Evolutionary conservation across 495 filamentous ascomycete species (phyloP).

Genomic region (Parachaetomium inaequale): DNA sequence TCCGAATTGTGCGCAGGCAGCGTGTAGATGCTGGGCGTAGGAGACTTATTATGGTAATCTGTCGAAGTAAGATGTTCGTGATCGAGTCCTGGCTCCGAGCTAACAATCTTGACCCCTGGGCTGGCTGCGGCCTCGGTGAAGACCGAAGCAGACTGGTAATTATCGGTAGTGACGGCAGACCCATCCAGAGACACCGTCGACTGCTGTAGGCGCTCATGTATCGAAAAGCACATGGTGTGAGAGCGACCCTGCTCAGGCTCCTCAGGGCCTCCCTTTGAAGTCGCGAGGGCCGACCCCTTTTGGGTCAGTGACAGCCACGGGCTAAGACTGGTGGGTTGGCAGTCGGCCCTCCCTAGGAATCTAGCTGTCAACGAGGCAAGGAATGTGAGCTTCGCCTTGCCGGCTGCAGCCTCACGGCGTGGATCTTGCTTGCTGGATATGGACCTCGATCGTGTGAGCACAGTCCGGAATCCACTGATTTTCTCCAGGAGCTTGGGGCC

Average conservation of each 20-base stretch:
- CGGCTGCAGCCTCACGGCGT: constrained; percentile 24
- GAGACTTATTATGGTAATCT: constrained; percentile 35
- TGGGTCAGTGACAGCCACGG: not conserved
- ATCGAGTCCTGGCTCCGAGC: constrained; percentile 12
- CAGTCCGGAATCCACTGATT: constrained; percentile 33
- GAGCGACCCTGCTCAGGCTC: constrained; percentile 31
- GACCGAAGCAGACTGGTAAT: constrained; percentile 22
- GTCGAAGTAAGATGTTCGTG: constrained; percentile 13
- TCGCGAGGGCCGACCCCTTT: too few relatives aligned
- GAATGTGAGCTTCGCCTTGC: constrained; percentile 8
- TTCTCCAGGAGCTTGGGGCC: constrained; percentile 27
- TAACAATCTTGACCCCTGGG: constrained; percentile 1
- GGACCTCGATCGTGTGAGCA: constrained; percentile 28
- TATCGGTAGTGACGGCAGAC: constrained; percentile 48
- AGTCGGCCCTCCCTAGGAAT: not conserved
- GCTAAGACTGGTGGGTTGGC: not conserved
- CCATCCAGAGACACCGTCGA: constrained; percentile 59
- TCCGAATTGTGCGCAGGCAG: constrained; percentile 61
- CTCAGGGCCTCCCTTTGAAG: not conserved
- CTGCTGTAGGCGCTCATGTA: constrained; percentile 53
- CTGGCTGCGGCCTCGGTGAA: not conserved
- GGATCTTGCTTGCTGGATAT: constrained; percentile 33
- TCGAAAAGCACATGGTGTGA: constrained; percentile 46
- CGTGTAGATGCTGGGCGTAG: constrained; percentile 63
- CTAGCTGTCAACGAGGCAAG: not conserved